phyloP scores from a whole-genome alignment of 495 filamentous ascomycete genomes.

The Penicilliopsis zonata region DNA sequence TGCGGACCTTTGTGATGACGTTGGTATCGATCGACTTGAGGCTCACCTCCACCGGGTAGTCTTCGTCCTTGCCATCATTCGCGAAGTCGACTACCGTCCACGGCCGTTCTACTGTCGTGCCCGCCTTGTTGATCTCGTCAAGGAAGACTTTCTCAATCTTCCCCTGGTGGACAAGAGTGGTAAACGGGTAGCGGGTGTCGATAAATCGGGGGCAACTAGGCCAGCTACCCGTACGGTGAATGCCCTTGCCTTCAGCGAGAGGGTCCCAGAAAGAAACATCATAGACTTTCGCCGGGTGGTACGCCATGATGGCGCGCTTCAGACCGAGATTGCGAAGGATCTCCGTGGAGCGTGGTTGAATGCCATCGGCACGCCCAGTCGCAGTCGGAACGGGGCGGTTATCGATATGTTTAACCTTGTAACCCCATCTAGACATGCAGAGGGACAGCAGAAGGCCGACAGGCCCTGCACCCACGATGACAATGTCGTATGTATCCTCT shows the following conservation, averaged over 20 bases:
- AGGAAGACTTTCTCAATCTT: constrained; percentile 54
- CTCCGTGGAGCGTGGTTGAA: constrained; percentile 59
- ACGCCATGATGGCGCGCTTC: constrained; percentile 51
- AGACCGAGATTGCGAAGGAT: constrained; percentile 54
- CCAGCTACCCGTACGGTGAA: constrained; percentile 50
- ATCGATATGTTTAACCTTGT: constrained; percentile 58
- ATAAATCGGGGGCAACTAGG: constrained; percentile 52
- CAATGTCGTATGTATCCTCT: constrained; percentile 51
- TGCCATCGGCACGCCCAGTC: constrained; percentile 67
- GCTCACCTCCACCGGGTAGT: constrained; percentile 53
- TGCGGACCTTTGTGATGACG: constrained; percentile 46
- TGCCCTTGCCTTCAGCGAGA: constrained; percentile 33
- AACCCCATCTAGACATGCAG: constrained; percentile 58
- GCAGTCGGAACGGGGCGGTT: constrained; percentile 50
- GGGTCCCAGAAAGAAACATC: constrained; percentile 61
- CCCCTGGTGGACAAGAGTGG: constrained; percentile 52
- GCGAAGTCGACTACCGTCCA: constrained; percentile 52
- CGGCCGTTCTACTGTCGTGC: constrained; percentile 43
- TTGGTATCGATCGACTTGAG: constrained; percentile 67
- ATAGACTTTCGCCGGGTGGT: constrained; percentile 53
- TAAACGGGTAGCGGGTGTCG: constrained; percentile 55
- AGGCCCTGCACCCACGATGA: constrained; percentile 85
- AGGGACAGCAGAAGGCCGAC: constrained; percentile 79
- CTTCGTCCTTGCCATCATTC: constrained; percentile 41
- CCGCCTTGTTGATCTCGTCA: constrained; percentile 48